A percentile compares a stretch with the other conserved stretches of the same genome.
These are phyloP conservation scores for Zygoascus tannicola DNA, from an alignment of 805 yeast genomes.

Conservation along the genomic window DNA sequence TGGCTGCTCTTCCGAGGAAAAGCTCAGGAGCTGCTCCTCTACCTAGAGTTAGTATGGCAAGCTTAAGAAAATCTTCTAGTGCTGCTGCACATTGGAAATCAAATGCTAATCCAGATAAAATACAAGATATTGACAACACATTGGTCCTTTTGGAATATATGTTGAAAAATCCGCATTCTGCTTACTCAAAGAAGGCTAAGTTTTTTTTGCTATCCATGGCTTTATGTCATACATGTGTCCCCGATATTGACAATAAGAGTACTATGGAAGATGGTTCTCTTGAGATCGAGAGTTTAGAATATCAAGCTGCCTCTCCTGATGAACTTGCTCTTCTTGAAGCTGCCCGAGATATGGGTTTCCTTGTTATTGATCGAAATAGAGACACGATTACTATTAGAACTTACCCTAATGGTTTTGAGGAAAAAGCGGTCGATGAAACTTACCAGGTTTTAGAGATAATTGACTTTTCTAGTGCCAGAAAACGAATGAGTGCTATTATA, in stretches of 20 bases:
- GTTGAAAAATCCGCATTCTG: constrained; percentile 59
- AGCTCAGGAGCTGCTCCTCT: constrained; percentile 7
- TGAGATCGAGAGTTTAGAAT: constrained; percentile 49
- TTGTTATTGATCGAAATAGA: constrained; percentile 62
- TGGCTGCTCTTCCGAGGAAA: constrained; percentile 20
- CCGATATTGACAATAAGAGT: constrained; percentile 31
- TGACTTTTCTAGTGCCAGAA: constrained; percentile 80
- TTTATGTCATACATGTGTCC: constrained; percentile 83
- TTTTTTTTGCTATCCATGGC: constrained; percentile 78
- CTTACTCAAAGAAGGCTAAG: constrained; percentile 62
- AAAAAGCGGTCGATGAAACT: constrained; percentile 51
- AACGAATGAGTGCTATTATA: constrained; percentile 88
- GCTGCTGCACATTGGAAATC: constrained; percentile 34
- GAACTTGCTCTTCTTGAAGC: constrained; percentile 90
- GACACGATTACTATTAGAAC: constrained; percentile 56
- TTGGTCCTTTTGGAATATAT: constrained; percentile 58
- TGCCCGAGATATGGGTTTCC: constrained; percentile 89
- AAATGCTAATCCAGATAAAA: constrained; percentile 38
- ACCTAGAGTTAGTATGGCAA: constrained; percentile 9
- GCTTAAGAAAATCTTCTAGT: constrained; percentile 23
- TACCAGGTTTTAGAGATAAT: constrained; percentile 72
- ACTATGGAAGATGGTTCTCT: constrained; percentile 26
- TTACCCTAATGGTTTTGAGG: constrained; percentile 74
- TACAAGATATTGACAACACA: constrained; percentile 43
- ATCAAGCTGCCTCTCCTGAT: constrained; percentile 95